These are phyloP conservation scores for Croton setiger DNA, from an alignment of 441 rosid species.

Conservation along the genomic window DNA sequence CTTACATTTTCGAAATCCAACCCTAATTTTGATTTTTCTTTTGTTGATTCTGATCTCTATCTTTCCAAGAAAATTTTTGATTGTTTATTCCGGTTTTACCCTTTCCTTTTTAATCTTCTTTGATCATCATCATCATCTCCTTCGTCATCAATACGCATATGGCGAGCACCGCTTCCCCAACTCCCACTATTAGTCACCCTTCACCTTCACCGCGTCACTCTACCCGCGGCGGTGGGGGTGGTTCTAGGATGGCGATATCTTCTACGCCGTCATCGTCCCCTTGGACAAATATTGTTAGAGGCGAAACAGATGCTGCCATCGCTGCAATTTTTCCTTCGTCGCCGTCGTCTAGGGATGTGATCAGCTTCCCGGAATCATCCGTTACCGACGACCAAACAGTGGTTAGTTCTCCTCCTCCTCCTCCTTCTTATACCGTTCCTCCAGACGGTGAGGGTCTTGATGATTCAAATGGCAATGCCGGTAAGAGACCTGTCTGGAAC, in stretches of 20 bases:
- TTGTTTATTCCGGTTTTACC: not conserved
- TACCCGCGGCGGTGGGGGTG: constrained; percentile 37
- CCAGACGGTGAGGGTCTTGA: constrained; percentile 43
- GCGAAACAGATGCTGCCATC: constrained; percentile 27
- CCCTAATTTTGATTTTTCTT: not conserved
- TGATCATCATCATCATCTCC: not conserved
- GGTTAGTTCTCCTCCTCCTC: too few relatives aligned
- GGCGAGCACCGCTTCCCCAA: constrained; percentile 31
- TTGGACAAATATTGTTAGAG: constrained; percentile 52
- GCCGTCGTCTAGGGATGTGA: constrained; percentile 18
- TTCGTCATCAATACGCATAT: constrained; percentile 12
- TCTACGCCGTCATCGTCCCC: constrained; percentile 32
- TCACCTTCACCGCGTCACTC: constrained; percentile 34
- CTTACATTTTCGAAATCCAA: not conserved
- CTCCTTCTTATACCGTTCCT: not conserved
- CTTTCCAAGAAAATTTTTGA: not conserved
- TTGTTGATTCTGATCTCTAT: not conserved
- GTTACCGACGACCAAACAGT: not conserved
- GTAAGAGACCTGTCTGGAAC: constrained; percentile 71
- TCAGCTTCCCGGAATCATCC: not conserved
- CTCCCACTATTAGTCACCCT: constrained; percentile 6
- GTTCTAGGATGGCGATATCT: constrained; percentile 14
- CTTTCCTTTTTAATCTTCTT: not conserved
- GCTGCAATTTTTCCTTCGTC: constrained; percentile 14
- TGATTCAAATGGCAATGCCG: constrained; percentile 49